These are phyloP conservation scores for Cardamine occulta DNA, from an alignment of 345 rosid species.

Conservation along the genomic window DNA sequence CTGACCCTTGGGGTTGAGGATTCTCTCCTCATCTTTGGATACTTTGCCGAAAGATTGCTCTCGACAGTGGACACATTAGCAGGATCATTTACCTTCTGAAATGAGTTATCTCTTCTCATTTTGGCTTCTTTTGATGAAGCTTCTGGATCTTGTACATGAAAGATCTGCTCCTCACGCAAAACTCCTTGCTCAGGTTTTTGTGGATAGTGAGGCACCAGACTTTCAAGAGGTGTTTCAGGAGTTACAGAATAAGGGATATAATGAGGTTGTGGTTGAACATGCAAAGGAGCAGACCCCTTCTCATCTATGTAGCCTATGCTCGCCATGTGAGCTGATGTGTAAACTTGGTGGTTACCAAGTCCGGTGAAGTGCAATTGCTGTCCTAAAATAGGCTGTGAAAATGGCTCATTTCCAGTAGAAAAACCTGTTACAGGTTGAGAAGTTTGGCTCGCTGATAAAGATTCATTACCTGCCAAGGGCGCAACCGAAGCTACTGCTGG, in stretches of 20 bases:
- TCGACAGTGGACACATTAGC: conserved; percentile 29
- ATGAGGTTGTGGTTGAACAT: conserved; percentile 38
- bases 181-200: conserved; percentile 38
- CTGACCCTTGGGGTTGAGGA: conserved; percentile 40
- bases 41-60: conserved; percentile 35
- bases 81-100: conserved; percentile 41
- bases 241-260: conserved; percentile 37
- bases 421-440: conserved; percentile 43
- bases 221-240: conserved; percentile 41
- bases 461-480: conserved; percentile 34
- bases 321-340: conserved; percentile 42
- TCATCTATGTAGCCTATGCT: conserved; percentile 36
- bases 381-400: conserved; percentile 44
- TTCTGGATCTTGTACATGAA: conserved; percentile 40
- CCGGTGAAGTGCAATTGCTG: conserved; percentile 35
- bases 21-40: conserved; percentile 41
- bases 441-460: conserved; percentile 35
- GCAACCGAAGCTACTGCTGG: conserved; percentile 37
- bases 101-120: conserved; percentile 43
- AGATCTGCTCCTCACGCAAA: conserved; percentile 34
- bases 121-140: conserved; percentile 34
- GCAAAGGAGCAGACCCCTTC: conserved; percentile 40
- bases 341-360: conserved; percentile 40
- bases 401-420: conserved; percentile 34
- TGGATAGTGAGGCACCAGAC: conserved; percentile 32